These are phyloP conservation scores for Moniliella sp. DNA, from an alignment of 1,284 basidiomycete species.

Conservation along the genomic window DNA sequence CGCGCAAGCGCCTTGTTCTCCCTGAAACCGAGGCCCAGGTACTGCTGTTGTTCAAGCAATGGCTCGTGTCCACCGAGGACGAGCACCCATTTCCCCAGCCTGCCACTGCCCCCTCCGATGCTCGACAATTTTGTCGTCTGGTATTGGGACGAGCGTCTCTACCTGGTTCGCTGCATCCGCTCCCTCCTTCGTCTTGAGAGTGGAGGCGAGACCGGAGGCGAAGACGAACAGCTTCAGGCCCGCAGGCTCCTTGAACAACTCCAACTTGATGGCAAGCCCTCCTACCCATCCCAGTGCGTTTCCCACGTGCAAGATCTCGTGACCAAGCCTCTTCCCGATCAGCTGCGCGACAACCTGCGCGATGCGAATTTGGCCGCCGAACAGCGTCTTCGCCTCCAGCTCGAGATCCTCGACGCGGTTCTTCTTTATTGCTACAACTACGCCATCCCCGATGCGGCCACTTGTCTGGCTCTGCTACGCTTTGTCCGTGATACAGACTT, in stretches of 20 bases:
- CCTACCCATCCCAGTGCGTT: too few relatives aligned
- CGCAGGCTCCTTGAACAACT: too few relatives aligned
- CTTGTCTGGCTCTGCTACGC: conserved; percentile 47
- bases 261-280: too few relatives aligned
- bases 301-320: too few relatives aligned
- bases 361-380: conserved; percentile 53
- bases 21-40: background rate
- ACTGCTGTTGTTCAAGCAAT: background rate
- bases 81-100: background rate
- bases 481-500: conserved; percentile 48
- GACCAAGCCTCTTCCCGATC: conserved; percentile 45
- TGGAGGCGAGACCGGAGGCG: conserved; percentile 42
- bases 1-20: background rate
- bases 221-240: conserved; percentile 43
- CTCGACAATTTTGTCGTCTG: conserved; percentile 53
- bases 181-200: conserved; percentile 41
- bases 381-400: conserved; percentile 54
- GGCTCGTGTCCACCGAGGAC: background rate
- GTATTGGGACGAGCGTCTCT: conserved; percentile 57
- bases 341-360: conserved; percentile 42
- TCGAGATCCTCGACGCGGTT: conserved; percentile 55
- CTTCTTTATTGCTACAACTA: conserved; percentile 69
- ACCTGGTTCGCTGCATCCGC: conserved; percentile 39
- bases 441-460: conserved; percentile 44
- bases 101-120: background rate